phyloP scores from a whole-genome alignment of 2,329 filamentous ascomycete species.

The Trichoderma gracile region DNA sequence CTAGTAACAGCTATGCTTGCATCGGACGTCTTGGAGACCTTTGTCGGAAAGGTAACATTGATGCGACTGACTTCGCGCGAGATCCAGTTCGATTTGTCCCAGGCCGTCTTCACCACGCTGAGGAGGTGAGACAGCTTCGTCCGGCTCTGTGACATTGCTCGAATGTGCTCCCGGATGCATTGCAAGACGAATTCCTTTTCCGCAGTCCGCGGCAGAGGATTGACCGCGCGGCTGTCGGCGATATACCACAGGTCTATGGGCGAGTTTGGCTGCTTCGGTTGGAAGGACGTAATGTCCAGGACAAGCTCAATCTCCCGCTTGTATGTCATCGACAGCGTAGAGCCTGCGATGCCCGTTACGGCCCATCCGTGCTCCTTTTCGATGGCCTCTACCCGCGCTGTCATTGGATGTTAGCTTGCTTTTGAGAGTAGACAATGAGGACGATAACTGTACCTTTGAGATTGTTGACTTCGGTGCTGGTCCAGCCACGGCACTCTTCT shows the following conservation, averaged over 20 bases:
- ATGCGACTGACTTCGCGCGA: constrained; percentile 62
- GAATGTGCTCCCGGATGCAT: constrained; percentile 67
- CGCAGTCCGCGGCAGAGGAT: constrained; percentile 57
- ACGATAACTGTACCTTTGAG: constrained; percentile 64
- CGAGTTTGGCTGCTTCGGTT: constrained; percentile 47
- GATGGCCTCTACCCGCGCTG: constrained; percentile 65
- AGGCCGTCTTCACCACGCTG: constrained; percentile 58
- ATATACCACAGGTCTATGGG: constrained; percentile 72
- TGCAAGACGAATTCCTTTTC: constrained; percentile 77
- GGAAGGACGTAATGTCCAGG: constrained; percentile 67
- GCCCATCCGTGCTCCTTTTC: constrained; percentile 71
- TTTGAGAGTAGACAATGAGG: not conserved
- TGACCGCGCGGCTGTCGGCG: constrained; percentile 56
- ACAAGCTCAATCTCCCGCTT: constrained; percentile 70
- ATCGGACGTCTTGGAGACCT: constrained; percentile 64
- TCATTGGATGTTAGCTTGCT: constrained; percentile 40
- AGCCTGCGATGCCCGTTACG: constrained; percentile 63
- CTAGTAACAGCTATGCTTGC: constrained; percentile 62
- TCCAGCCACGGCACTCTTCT: constrained; percentile 90
- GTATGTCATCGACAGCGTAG: constrained; percentile 72
- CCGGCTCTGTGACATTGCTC: constrained; percentile 58
- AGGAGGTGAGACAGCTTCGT: constrained; percentile 62
- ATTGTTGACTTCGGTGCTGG: constrained; percentile 72
- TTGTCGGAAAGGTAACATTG: constrained; percentile 64
- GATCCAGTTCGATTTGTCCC: constrained; percentile 64